phyloP scores from a whole-genome alignment of 345 rosid genomes.

The Murraya koenigii region DNA sequence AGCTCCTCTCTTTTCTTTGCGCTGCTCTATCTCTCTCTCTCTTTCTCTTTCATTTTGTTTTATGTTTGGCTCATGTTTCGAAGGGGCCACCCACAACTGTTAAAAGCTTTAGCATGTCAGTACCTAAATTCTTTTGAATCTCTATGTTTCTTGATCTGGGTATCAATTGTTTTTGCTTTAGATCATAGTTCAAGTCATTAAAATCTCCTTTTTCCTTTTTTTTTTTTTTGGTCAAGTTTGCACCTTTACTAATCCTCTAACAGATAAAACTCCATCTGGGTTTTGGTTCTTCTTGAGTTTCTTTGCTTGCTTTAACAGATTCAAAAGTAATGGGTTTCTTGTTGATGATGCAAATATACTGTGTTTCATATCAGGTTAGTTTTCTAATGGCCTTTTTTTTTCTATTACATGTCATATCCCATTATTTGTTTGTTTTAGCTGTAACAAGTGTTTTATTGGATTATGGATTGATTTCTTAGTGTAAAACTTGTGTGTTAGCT shows the following conservation, averaged over 20 bases:
- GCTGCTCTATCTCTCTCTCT: slow-evolving; percentile 3
- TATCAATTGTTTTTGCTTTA: slow-evolving; percentile 20
- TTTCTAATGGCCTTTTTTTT: neutral
- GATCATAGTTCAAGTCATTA: slow-evolving; percentile 29
- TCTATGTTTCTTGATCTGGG: slow-evolving; percentile 41
- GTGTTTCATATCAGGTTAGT: slow-evolving; percentile 37
- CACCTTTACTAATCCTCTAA: slow-evolving; percentile 9
- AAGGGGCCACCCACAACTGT: slow-evolving; percentile 13
- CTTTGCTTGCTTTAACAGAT: slow-evolving; percentile 27
- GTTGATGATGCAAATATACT: slow-evolving; percentile 26
- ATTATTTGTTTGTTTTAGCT: neutral
- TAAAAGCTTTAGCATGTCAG: neutral
- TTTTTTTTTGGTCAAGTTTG: neutral
- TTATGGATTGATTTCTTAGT: neutral
- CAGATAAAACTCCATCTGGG: slow-evolving; percentile 21
- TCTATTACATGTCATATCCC: neutral
- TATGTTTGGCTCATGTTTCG: slow-evolving; percentile 13
- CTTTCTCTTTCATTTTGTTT: slow-evolving; percentile 1
- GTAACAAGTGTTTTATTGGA: neutral
- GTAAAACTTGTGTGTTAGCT: slow-evolving; percentile 2
- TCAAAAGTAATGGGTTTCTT: slow-evolving; percentile 32
- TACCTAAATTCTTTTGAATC: slow-evolving; percentile 26
- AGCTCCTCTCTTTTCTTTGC: neutral
- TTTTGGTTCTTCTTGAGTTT: slow-evolving; percentile 11
- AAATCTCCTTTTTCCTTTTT: slow-evolving; percentile 19